Evolutionary conservation across 305 asterid species (phyloP).

Genomic region (Nicotiana rustica): DNA sequence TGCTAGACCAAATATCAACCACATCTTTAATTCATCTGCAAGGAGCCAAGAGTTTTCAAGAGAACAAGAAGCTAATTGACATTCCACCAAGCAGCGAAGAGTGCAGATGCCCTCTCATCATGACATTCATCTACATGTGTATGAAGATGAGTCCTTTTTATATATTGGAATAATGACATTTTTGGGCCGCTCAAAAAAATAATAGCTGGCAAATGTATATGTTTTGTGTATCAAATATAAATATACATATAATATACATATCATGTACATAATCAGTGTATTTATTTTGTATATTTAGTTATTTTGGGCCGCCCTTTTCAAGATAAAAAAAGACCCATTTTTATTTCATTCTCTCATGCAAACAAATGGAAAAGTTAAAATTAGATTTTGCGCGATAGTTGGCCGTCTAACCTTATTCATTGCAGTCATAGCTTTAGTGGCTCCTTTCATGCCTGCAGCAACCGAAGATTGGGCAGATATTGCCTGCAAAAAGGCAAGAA

Average conservation of each 20-base stretch:
- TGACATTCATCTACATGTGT: background rate
- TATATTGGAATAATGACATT: no score
- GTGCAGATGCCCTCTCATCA: background rate
- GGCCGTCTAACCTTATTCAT: slow-evolving; percentile 77
- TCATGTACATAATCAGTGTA: no score
- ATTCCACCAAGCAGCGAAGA: slow-evolving; percentile 4
- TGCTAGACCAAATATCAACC: background rate
- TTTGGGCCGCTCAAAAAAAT: no score
- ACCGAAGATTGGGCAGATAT: slow-evolving; percentile 93
- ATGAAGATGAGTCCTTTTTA: background rate
- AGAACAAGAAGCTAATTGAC: background rate
- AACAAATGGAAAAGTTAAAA: background rate
- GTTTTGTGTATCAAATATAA: no score
- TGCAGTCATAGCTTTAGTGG: slow-evolving; percentile 92
- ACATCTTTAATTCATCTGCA: background rate
- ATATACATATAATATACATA: no score
- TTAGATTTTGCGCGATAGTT: background rate
- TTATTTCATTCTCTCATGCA: background rate
- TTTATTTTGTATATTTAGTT: no score
- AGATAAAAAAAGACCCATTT: no score
- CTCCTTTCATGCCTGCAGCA: slow-evolving; percentile 94
- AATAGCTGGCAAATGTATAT: no score
- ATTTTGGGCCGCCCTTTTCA: no score
- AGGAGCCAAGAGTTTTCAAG: slow-evolving; percentile 5
- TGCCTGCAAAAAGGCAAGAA: slow-evolving; percentile 58